phyloP scores from a whole-genome alignment of 176 grass and related monocot species.

The Hsuehochloa calcarea region DNA sequence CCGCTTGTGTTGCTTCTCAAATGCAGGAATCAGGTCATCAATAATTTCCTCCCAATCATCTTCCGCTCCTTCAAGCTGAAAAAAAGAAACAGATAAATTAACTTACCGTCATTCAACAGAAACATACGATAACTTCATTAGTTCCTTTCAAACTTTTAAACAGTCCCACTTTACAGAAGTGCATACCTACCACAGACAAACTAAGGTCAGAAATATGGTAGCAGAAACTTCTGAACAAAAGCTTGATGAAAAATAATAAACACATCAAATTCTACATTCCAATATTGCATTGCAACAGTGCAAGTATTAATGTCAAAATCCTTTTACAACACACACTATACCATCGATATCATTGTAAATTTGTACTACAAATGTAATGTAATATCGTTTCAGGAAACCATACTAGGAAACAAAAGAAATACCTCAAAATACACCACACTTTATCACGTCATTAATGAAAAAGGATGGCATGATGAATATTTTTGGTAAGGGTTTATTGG shows the following conservation, averaged over 20 bases:
- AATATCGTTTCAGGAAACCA: neutral
- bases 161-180: neutral
- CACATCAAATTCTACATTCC: neutral
- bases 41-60: slow-evolving; percentile 48
- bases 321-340: neutral
- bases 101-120: neutral
- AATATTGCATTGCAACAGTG: neutral
- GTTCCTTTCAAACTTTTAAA: neutral
- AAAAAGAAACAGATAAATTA: neutral
- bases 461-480: neutral
- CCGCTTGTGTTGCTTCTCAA: slow-evolving; percentile 52
- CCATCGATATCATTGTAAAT: neutral
- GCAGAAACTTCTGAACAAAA: neutral
- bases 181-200: neutral
- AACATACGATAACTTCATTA: neutral
- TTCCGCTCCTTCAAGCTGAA: slow-evolving; percentile 41
- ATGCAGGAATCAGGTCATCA: slow-evolving; percentile 44
- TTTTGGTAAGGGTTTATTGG: too few relatives aligned
- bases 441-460: neutral
- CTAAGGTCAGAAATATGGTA: neutral
- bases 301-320: neutral
- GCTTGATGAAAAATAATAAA: neutral
- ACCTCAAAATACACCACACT: neutral
- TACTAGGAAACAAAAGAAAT: neutral
- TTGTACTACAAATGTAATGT: neutral